These are phyloP conservation scores for Saxophila tyrrhenica DNA, from an alignment of 495 filamentous ascomycete species.

Conservation along the genomic window DNA sequence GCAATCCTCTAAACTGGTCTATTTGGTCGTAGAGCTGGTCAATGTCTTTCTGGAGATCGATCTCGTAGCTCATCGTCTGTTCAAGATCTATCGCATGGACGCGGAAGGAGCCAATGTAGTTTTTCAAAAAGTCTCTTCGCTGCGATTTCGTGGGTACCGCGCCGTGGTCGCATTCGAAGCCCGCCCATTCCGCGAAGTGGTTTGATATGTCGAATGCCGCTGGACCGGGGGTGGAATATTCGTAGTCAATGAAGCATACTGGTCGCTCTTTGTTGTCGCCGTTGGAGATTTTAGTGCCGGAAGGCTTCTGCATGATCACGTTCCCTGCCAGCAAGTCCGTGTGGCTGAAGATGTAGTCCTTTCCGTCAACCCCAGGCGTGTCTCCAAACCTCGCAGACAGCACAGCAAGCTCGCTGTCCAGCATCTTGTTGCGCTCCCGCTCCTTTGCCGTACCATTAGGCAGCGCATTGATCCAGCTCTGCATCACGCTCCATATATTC, in stretches of 20 bases:
- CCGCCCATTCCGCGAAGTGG: conserved; percentile 97
- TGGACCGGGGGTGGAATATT: conserved; percentile 78
- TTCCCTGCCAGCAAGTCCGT: conserved; percentile 93
- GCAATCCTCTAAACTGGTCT: conserved; percentile 77
- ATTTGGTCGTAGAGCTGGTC: conserved; percentile 39
- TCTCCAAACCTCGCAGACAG: conserved; percentile 60
- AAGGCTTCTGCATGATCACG: conserved; percentile 53
- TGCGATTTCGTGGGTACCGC: conserved; percentile 69
- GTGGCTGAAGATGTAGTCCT: conserved; percentile 83
- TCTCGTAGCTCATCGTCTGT: conserved; percentile 31
- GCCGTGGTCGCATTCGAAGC: conserved; percentile 85
- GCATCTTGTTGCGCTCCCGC: conserved; percentile 46
- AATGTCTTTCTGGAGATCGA: conserved; percentile 41
- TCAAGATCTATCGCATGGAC: conserved; percentile 27
- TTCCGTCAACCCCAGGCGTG: conserved; percentile 56
- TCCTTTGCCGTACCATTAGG: conserved; percentile 59
- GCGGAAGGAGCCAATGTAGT: conserved; percentile 59
- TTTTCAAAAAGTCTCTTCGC: conserved; percentile 68
- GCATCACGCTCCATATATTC: conserved; percentile 86
- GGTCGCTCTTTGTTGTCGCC: conserved; percentile 29
- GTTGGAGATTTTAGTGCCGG: conserved; percentile 16
- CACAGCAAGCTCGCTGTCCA: conserved; percentile 65
- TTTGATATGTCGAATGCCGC: conserved; percentile 99
- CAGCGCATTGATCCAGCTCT: conserved; percentile 87
- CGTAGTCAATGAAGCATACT: conserved; percentile 95